Evolutionary conservation across 108 stramenopile genomes (phyloP).

Genomic region (Pseudonitzschia multistriata): DNA sequence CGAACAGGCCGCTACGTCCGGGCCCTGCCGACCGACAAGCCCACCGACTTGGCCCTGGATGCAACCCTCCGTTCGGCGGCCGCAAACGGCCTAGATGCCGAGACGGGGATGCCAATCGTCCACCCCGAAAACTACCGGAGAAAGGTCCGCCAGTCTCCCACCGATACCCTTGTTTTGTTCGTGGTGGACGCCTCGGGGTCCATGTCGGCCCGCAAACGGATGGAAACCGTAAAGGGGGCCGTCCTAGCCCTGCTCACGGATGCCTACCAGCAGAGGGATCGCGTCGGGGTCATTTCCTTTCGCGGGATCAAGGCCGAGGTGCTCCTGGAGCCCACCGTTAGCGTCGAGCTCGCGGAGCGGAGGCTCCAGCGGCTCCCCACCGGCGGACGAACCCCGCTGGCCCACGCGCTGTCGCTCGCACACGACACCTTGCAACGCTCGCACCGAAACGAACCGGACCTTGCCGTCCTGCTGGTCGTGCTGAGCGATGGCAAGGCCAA

Average conservation of each 20-base stretch:
- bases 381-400: constrained; percentile 85
- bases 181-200: constrained; percentile 85
- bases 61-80: constrained; percentile 18
- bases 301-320: constrained; percentile 83
- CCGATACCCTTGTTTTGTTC: constrained; percentile 86
- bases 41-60: constrained; percentile 17
- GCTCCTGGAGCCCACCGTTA: constrained; percentile 77
- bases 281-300: constrained; percentile 83
- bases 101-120: constrained; percentile 9
- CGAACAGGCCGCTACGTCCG: constrained; percentile 15
- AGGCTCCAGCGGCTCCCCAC: constrained; percentile 84
- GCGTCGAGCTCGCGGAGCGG: constrained; percentile 77
- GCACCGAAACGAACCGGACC: neutral
- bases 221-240: constrained; percentile 94
- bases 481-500: constrained; percentile 28
- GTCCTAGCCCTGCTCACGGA: constrained; percentile 81
- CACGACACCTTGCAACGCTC: neutral
- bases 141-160: constrained; percentile 6
- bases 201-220: constrained; percentile 86
- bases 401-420: constrained; percentile 58
- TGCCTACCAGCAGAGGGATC: constrained; percentile 87
- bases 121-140: constrained; percentile 21
- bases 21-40: constrained; percentile 17
- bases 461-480: constrained; percentile 13
- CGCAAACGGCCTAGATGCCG: constrained; percentile 11